Base-by-base conservation (phyloP, 2,329 filamentous ascomycete species). In the Colletotrichum incanum region DNA sequence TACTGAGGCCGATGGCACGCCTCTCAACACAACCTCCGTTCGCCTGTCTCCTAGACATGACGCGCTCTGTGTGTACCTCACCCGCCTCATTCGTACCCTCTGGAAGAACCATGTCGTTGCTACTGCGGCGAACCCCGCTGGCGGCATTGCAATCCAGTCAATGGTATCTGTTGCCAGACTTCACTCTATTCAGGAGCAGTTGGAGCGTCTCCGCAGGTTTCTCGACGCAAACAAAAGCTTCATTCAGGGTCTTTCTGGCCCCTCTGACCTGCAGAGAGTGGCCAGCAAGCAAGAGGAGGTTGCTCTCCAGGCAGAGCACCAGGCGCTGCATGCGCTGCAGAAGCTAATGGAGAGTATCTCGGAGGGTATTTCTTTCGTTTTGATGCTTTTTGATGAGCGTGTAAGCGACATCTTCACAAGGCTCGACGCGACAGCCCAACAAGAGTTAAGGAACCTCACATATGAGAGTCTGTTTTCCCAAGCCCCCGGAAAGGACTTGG, bases 331-430 rank as follows among this genome's bases (percentile, higher is more conserved):
- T 78, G 94, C 94, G 2, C 85, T 99, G 60, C 90, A 97, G 74
- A 92, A 93, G 75, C 87, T 99, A 31, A 94, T 98, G 81, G 92
- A 93, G 66, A 94, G 94, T 80, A 96, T 98, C 49, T 95, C 96
- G 9, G 96, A 99, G 81, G 96, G 96, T 5, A 98, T 99, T 63
- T 97, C 96, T 0, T 99, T 99, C 77, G 94, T 98, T 5, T 88
- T 96, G 28, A 96, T 98, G 79, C 87, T 99, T 1, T 98, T 98
- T 73, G 96, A 98, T 75, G 96, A 99, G 85, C 91, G 93, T 14
- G 92, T 98, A 5, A 91, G 94, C 54, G 96, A 99, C 73, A 98
- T 98, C 58, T 92, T 95, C 75, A 85, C 91, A 6, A 88, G 93
- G 5, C 86, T 99, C 6, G 91, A 95, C 9, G 92, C 93, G 3